A percentile compares a stretch with the other conserved stretches of the same genome.
These are phyloP conservation scores for Plasmodium malariae DNA, from an alignment of 169 alveolate genomes.

Conservation along the genomic window DNA sequence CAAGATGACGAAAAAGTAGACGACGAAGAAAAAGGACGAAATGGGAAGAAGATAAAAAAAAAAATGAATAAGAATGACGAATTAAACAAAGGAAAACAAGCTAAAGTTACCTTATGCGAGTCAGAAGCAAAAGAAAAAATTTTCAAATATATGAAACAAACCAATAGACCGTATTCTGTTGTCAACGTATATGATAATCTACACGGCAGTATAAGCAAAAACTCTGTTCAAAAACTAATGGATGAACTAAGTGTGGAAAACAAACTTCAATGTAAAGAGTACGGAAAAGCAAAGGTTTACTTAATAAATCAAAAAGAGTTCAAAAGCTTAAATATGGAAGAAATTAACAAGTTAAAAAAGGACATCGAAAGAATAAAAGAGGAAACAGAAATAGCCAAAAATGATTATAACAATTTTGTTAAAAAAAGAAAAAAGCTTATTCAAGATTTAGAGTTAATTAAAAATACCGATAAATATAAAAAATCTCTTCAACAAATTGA, in stretches of 20 bases:
- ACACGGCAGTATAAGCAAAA: conserved; percentile 82
- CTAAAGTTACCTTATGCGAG: conserved; percentile 28
- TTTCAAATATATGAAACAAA: conserved; percentile 85
- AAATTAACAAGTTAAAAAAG: conserved; percentile 42
- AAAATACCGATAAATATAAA: conserved; percentile 40
- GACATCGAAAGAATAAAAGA: conserved; percentile 31
- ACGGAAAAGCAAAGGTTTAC: conserved; percentile 89
- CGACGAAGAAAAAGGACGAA: conserved; percentile 24
- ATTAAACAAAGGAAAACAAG: conserved; percentile 27
- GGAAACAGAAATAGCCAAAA: conserved; percentile 47
- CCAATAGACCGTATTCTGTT: conserved; percentile 88
- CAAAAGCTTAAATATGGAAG: conserved; percentile 49
- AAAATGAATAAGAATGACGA: conserved; percentile 18
- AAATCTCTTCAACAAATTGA: conserved; percentile 11
- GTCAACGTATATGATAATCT: conserved; percentile 86
- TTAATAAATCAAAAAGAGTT: conserved; percentile 83
- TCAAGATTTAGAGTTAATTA: conserved; percentile 54
- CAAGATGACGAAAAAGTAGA: background rate
- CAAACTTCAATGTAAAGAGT: conserved; percentile 86
- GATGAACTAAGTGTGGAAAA: conserved; percentile 83
- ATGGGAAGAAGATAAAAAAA: background rate
- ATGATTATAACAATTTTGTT: conserved; percentile 23
- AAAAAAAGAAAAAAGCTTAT: conserved; percentile 59
- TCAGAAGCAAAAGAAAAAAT: conserved; percentile 80
- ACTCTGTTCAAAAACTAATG: conserved; percentile 82